Conservation (phyloP, 768 basidiomycete genomes). For the Leucosporidium yakuticum region DNA sequence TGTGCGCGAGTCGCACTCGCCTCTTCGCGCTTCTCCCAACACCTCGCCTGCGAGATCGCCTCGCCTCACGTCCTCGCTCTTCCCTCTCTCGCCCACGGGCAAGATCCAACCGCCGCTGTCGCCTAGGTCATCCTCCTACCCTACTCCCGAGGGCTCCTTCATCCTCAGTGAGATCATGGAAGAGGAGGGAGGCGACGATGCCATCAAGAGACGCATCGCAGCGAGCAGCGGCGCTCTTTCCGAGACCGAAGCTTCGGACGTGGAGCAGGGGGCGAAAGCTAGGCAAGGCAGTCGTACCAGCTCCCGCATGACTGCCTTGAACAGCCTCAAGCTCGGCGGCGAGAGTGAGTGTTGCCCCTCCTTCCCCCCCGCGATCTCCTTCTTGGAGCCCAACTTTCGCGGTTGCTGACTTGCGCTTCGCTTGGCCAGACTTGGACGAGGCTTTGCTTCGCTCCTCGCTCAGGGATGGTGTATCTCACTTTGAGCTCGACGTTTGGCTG, state of each 20-base stretch:
- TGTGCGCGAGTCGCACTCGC: not conserved
- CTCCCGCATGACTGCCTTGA: conserved; percentile 2
- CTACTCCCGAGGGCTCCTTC: not conserved
- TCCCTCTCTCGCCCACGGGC: too few relatives aligned
- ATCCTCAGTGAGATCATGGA: not conserved
- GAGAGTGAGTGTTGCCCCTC: not conserved
- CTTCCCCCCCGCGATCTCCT: not conserved
- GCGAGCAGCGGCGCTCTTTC: too few relatives aligned
- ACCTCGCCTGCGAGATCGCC: too few relatives aligned
- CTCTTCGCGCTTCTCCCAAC: too few relatives aligned
- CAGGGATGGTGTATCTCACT: conserved; percentile 5
- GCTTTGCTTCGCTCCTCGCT: not conserved
- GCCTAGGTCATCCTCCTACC: not conserved
- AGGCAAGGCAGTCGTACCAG: not conserved
- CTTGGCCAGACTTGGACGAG: not conserved
- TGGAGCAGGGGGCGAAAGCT: not conserved
- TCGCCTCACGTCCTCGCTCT: too few relatives aligned
- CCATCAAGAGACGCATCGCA: not conserved
- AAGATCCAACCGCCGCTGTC: not conserved
- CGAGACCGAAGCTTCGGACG: not conserved
- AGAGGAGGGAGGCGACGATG: not conserved
- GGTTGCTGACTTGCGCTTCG: too few relatives aligned
- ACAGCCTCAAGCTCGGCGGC: not conserved
- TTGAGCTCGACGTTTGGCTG: conserved; percentile 16
- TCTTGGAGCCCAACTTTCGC: too few relatives aligned